Base-by-base conservation (phyloP, 2,329 filamentous ascomycete genomes). In the Trichophyton simii region DNA sequence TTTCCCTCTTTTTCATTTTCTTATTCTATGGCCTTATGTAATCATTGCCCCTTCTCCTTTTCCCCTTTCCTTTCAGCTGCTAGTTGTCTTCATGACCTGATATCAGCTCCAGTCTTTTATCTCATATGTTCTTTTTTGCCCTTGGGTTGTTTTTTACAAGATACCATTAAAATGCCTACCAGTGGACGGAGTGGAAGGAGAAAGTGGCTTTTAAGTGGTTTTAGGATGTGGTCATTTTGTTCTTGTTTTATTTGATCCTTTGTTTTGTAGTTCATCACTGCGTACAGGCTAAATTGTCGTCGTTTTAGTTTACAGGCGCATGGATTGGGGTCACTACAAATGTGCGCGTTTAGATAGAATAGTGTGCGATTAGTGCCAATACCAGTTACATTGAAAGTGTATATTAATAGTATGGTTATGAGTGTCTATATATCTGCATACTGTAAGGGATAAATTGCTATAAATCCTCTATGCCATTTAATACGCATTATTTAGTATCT, bases 11-110 rank as follows among this genome's bases (percentile, higher is more conserved):
- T 36, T 61, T 31, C 48, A 55, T 59, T 55, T 52, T 55, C 60
- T 52, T 60, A 31, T 41, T 31, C 44, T 63, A 38, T 59, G 59
- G 3, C 22, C 36, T 20, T 57, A 63, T 60, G 36, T 59, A 58
- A 57, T 55, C 34, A 54, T 48, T 44, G 55, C 34, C 25, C 59
- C 25, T 41, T 44, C 57, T 41, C 18, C 31, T 11, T n/a, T 9
- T 54, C 41, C 41, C 60, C 7, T 54, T 59, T 18, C 41, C 36
- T 25, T 52, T 62, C 42, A 60, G 13, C 50, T 48, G 38, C 20
- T 61, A 31, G 59, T 61, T 57, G 61, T 3, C 31, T 34, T 34
- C 15, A 55, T n/a, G 8, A 28, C 25, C n/a, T 55, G 50, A 55
- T 55, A 55, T 34, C 25, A 18, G 50, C n/a, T 36, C 28, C 50